Evolutionary conservation across 306 rosid genomes (phyloP).

Genomic region (Lathyrus tuberosus): DNA sequence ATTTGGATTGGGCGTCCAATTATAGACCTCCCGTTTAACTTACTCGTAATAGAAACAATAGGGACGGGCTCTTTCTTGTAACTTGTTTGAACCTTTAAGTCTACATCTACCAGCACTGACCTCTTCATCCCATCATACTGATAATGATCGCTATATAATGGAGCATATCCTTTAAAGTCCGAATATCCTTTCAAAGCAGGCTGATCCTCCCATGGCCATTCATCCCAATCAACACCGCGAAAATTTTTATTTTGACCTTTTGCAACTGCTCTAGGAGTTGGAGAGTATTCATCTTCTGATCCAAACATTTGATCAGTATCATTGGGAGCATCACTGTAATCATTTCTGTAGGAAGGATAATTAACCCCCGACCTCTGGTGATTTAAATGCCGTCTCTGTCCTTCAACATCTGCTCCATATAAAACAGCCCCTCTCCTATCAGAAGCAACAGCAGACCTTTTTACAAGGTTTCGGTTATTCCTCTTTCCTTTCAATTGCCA

Average conservation of each 20-base stretch:
- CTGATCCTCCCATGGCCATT: constrained; percentile 69
- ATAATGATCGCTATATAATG: constrained; percentile 47
- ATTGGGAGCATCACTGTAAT: constrained; percentile 49
- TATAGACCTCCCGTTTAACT: constrained; percentile 85
- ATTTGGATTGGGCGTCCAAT: constrained; percentile 93
- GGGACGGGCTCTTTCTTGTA: constrained; percentile 87
- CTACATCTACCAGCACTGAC: constrained; percentile 72
- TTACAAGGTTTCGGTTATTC: constrained; percentile 75
- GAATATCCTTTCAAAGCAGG: constrained; percentile 63
- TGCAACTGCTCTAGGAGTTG: constrained; percentile 49
- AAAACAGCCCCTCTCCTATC: constrained; percentile 49
- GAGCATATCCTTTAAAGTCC: no score
- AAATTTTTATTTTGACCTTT: constrained; percentile 50
- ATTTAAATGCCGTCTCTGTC: constrained; percentile 47
- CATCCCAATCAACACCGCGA: constrained; percentile 68
- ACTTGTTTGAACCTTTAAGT: constrained; percentile 87
- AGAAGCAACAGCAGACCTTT: constrained; percentile 54
- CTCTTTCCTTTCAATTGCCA: constrained; percentile 96
- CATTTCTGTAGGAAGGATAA: constrained; percentile 41
- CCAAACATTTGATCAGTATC: constrained; percentile 55
- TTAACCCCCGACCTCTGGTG: constrained; percentile 39
- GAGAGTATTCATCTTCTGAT: constrained; percentile 61
- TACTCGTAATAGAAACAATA: constrained; percentile 86
- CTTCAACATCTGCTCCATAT: constrained; percentile 63
- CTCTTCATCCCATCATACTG: constrained; percentile 60